Evolutionary conservation across 495 filamentous ascomycete species (phyloP).

Genomic region (Penicillium odoratum): DNA sequence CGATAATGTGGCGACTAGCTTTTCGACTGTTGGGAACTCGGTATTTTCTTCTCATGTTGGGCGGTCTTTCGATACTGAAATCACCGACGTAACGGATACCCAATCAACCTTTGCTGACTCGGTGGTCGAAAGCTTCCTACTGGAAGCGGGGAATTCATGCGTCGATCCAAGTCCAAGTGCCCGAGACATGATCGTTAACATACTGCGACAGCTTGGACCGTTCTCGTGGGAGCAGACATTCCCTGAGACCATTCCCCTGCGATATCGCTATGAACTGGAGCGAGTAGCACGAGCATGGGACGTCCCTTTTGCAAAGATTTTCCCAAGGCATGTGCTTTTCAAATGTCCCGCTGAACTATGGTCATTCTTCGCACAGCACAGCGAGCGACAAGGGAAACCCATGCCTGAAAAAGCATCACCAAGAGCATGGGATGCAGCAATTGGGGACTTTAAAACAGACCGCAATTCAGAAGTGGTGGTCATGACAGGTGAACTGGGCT

Average conservation of each 20-base stretch:
- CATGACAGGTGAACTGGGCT: slow-evolving; percentile 43
- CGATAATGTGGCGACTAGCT: slow-evolving; percentile 17
- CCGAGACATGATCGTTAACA: slow-evolving; percentile 19
- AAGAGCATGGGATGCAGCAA: slow-evolving; percentile 45
- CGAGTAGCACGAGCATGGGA: slow-evolving; percentile 39
- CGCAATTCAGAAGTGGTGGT: slow-evolving; percentile 43
- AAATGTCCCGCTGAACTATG: slow-evolving; percentile 42
- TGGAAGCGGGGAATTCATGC: too few species aligned
- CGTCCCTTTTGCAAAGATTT: slow-evolving; percentile 35
- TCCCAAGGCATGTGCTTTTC: slow-evolving; percentile 26
- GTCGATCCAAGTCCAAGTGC: not conserved
- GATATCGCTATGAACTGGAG: slow-evolving; percentile 47
- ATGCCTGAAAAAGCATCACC: slow-evolving; percentile 41
- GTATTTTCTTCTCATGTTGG: slow-evolving; percentile 14
- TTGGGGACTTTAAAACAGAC: slow-evolving; percentile 33
- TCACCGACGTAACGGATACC: slow-evolving; percentile 20
- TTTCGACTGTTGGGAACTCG: slow-evolving; percentile 26
- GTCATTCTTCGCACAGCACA: slow-evolving; percentile 35
- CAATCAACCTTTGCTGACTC: slow-evolving; percentile 38
- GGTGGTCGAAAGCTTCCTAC: slow-evolving; percentile 17
- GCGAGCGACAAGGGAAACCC: slow-evolving; percentile 24
- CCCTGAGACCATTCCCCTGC: slow-evolving; percentile 33
- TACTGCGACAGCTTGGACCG: slow-evolving; percentile 33
- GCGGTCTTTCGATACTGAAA: slow-evolving; percentile 36
- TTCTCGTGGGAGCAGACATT: slow-evolving; percentile 34